Conservation (phyloP, 2,329 filamentous ascomycete species). For the Lanzia echinophila region DNA sequence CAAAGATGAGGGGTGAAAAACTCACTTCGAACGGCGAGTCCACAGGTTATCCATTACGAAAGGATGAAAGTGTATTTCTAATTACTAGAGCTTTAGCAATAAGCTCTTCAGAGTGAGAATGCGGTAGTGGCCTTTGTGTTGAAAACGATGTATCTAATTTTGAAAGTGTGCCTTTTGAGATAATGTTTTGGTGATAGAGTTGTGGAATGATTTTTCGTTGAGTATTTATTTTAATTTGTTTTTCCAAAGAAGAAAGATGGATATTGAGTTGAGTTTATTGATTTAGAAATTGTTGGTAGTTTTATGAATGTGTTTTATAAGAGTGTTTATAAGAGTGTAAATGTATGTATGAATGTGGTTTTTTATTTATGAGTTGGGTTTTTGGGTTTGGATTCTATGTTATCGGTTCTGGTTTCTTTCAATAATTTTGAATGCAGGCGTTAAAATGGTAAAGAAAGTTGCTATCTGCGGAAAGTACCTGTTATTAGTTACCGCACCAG, state of each 20-base stretch:
- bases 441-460: too few species aligned
- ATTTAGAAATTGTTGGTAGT: too few species aligned
- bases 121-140: constrained; percentile 11
- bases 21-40: constrained; percentile 77
- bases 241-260: too few species aligned
- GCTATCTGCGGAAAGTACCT: not conserved
- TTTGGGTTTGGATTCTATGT: constrained; percentile 2
- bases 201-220: too few species aligned
- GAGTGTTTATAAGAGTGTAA: not conserved
- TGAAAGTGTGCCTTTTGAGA: not conserved
- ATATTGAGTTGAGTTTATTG: too few species aligned
- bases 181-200: too few species aligned
- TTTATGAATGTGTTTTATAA: too few species aligned
- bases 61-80: constrained; percentile 8
- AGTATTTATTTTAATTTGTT: too few species aligned
- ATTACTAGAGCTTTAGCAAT: constrained; percentile 3
- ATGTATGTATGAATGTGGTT: not conserved
- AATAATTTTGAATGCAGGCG: too few species aligned
- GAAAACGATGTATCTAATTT: not conserved
- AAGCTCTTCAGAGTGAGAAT: constrained; percentile 12
- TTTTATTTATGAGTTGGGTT: too few species aligned
- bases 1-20: constrained; percentile 7
- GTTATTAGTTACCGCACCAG: not conserved
- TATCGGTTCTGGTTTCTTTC: too few species aligned
- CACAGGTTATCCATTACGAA: constrained; percentile 45